Evolutionary conservation across 176 grass and related monocot species (phyloP).

Genomic region (Zea luxurians): DNA sequence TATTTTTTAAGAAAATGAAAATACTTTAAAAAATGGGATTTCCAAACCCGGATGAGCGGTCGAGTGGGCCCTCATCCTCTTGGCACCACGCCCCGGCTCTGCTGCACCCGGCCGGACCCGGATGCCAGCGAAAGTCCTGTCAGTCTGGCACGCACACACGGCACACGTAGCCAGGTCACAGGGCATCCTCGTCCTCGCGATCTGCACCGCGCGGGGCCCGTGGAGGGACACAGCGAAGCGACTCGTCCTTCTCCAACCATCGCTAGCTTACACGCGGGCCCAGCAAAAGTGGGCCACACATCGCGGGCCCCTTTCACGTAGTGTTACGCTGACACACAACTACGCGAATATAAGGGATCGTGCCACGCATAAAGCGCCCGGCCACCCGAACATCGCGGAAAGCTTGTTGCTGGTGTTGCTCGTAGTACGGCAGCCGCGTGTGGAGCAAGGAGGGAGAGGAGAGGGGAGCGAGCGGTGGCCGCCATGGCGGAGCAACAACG

Average conservation of each 20-base stretch:
- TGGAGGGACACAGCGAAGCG: not conserved
- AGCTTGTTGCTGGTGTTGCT: no score
- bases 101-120: no score
- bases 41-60: no score
- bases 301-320: no score
- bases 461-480: not conserved
- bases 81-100: not conserved
- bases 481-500: conserved; percentile 75
- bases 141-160: no score
- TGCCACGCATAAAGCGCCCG: no score
- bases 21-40: no score
- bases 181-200: conserved; percentile 14
- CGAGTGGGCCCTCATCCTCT: not conserved
- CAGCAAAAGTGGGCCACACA: not conserved
- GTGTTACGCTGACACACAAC: no score
- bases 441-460: not conserved
- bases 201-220: not conserved
- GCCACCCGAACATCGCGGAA: no score
- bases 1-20: no score
- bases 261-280: not conserved
- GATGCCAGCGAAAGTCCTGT: not conserved
- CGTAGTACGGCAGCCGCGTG: no score
- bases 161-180: not conserved
- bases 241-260: not conserved
- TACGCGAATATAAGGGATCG: no score